Percentiles rank a stretch among this genome's conserved stretches.
Conservation (phyloP, 768 basidiomycete species). For the Tephrocybe sp. region DNA sequence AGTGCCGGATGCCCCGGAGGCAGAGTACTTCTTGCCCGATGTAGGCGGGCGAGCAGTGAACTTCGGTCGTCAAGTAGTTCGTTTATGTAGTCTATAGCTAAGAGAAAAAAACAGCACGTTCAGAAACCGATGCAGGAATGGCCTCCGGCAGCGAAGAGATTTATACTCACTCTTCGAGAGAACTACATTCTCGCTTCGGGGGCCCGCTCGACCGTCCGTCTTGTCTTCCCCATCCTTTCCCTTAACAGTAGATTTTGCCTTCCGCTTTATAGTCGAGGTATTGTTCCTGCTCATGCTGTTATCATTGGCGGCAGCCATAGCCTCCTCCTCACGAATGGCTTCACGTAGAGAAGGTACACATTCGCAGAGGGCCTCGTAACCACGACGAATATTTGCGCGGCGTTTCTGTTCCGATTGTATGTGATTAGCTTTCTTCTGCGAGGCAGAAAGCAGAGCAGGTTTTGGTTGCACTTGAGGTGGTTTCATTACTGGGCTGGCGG, state of each 20-base stretch:
- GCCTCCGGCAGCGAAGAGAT: neutral
- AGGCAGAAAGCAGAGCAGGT: constrained; percentile 63
- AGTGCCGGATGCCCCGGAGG: constrained; percentile 62
- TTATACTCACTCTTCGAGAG: constrained; percentile 74
- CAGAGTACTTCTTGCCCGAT: constrained; percentile 54
- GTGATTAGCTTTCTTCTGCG: constrained; percentile 91
- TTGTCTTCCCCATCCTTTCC: constrained; percentile 49
- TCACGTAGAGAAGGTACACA: constrained; percentile 79
- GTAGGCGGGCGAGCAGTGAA: constrained; percentile 53
- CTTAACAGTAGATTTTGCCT: constrained; percentile 47
- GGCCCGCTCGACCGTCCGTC: constrained; percentile 82
- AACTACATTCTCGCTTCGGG: constrained; percentile 88
- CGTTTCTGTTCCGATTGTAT: constrained; percentile 94
- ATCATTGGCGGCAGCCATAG: constrained; percentile 23
- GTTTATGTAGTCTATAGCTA: constrained; percentile 86
- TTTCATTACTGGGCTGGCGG: constrained; percentile 6
- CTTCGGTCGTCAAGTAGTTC: constrained; percentile 61
- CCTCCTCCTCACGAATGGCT: constrained; percentile 76
- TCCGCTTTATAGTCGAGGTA: constrained; percentile 32
- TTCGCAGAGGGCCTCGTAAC: constrained; percentile 86
- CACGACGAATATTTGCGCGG: constrained; percentile 83
- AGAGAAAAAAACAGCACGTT: neutral
- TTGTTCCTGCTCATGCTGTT: constrained; percentile 19
- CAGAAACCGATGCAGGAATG: neutral
- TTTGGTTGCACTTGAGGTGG: constrained; percentile 24